A percentile compares a stretch with the other conserved stretches of the same genome.
Conservation (phyloP, 495 filamentous ascomycete species). For the Talaromyces nanjingensis region DNA sequence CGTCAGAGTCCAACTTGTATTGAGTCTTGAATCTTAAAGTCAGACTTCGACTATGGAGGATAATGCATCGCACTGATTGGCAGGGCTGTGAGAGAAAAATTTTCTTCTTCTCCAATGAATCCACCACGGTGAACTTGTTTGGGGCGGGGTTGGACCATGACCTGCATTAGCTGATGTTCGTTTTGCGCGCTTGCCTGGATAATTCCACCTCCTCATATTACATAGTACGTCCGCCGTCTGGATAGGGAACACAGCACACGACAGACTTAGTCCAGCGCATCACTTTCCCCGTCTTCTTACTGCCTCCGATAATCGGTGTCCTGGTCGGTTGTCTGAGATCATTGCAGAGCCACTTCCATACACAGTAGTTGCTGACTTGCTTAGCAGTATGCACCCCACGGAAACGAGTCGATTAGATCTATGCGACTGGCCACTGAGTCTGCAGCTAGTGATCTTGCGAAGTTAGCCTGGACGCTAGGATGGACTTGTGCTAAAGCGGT, state of each 20-base stretch:
- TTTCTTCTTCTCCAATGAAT: constrained; percentile 1
- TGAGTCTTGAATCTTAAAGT: background rate
- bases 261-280: background rate
- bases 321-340: background rate
- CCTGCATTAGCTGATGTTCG: constrained; percentile 4
- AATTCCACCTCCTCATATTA: background rate
- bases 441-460: background rate
- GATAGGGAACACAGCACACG: background rate
- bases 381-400: background rate
- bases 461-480: background rate
- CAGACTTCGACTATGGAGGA: too few species aligned
- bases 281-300: background rate
- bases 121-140: constrained; percentile 3
- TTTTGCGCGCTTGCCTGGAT: constrained; percentile 2
- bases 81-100: background rate
- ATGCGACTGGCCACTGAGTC: background rate
- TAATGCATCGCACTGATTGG: background rate
- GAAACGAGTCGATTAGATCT: background rate
- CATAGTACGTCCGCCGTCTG: background rate
- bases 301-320: background rate
- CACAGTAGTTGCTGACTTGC: background rate
- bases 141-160: constrained; percentile 5
- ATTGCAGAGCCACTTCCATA: background rate
- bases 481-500: background rate
- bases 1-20: background rate